phyloP scores from a whole-genome alignment of 306 rosid species.

The Astragalus membranaceus region DNA sequence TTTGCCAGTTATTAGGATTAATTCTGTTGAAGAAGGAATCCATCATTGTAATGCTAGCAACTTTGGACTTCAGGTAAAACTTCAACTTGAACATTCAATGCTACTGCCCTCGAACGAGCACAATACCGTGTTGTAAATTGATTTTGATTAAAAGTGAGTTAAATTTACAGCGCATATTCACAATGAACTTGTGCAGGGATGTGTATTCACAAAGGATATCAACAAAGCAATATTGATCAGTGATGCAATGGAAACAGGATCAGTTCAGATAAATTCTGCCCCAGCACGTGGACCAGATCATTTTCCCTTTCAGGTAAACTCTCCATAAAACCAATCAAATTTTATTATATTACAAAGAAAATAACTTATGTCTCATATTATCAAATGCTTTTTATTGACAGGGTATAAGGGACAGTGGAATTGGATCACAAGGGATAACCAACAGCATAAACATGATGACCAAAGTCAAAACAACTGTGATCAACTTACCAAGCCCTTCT shows the following conservation, averaged over 20 bases:
- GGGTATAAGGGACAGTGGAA: constrained; percentile 98
- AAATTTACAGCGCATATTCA: too few relatives aligned
- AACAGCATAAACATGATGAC: constrained; percentile 99
- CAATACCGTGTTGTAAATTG: background rate
- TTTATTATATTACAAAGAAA: background rate
- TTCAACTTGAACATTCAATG: background rate
- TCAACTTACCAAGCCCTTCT: constrained; percentile 84
- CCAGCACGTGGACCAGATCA: constrained; percentile 99
- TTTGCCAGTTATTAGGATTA: constrained; percentile 80
- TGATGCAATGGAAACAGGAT: constrained; percentile 97
- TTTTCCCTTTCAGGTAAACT: constrained; percentile 86
- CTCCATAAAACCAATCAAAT: background rate
- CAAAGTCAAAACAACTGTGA: constrained; percentile 79
- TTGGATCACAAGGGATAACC: constrained; percentile 96
- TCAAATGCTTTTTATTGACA: constrained; percentile 26
- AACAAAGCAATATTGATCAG: constrained; percentile 90
- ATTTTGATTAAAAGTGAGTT: too few relatives aligned
- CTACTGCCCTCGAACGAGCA: background rate
- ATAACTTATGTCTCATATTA: background rate
- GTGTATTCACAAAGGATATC: constrained; percentile 87
- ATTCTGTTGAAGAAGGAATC: constrained; percentile 87
- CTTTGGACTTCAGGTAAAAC: constrained; percentile 89
- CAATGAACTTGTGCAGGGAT: constrained; percentile 49
- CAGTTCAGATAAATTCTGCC: constrained; percentile 95
- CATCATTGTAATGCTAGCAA: constrained; percentile 99